Base-by-base conservation (phyloP, 129 eudicot genomes). In the Tagetes patula region DNA sequence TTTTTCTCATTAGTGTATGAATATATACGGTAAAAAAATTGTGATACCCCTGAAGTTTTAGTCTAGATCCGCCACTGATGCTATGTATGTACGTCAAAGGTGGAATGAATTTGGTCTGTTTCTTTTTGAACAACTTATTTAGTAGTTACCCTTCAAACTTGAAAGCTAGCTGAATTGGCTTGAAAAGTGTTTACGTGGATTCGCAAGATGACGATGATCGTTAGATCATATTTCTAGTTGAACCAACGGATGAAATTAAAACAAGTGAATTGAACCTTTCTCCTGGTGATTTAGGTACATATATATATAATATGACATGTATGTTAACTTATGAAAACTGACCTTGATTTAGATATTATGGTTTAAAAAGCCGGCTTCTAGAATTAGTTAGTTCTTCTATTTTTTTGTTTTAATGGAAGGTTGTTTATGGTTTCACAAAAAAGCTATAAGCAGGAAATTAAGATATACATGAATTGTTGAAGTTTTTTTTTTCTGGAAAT, bases 61-160 rank as follows among this genome's bases (percentile, higher is more conserved):
- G n/a, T n/a, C n/a, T n/a, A n/a, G n/a, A n/a, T n/a, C n/a, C 27
- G 27, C 27, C 27, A 20, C 27, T 20, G 27, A 20, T 20, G 27
- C 27, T 20, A 20, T 20, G 27, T 20, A 20, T 63, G 63, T 62
- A 39, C 68, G 68, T 74, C 71, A 62, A 77, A 69, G 86, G 66
- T 82, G 81, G 58, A 68, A 68, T 75, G 82, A 46, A 71, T 81
- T 71, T 79, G 84, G 79, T 71, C 84, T 71, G 37, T 52, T 70
- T 79, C 71, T 70, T 83, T 79, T 70, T 63, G 27, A 78, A 78
- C 43, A 76, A 45, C 67, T 55, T 37, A 13, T 37, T 67, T 67
- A 12, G 72, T 70, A 74, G 75, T 83, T 73, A 55, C 73, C 75
- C 71, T 80, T 77, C 79, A 69, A 73, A 70, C 78, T 33, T 43